Evolutionary conservation across 2,329 filamentous ascomycete species (phyloP).

Genomic region (Calonectria pseudoreteaudii): DNA sequence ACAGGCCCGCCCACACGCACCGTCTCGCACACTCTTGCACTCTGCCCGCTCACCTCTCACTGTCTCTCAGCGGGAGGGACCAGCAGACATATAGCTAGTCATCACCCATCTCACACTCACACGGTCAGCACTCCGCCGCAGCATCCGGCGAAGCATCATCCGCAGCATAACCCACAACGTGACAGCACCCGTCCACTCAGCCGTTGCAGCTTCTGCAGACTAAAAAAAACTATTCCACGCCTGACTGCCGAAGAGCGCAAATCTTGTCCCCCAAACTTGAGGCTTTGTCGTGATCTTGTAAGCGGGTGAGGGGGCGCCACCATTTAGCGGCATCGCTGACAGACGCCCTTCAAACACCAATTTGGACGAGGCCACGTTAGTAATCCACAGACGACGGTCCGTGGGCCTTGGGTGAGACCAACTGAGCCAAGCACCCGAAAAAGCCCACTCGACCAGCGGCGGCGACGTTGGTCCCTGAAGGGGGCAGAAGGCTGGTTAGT

Average conservation of each 20-base stretch:
- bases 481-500: slow-evolving; percentile 22
- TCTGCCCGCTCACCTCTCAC: slow-evolving; percentile 1
- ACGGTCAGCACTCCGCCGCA: slow-evolving; percentile 10
- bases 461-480: slow-evolving; percentile 30
- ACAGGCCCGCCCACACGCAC: slow-evolving; percentile 13
- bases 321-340: slow-evolving; percentile 27
- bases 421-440: slow-evolving; percentile 9
- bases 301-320: slow-evolving; percentile 19
- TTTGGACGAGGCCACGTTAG: slow-evolving; percentile 32
- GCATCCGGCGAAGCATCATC: slow-evolving; percentile 12
- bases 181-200: background rate
- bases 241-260: background rate
- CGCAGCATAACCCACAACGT: background rate
- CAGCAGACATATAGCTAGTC: background rate
- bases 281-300: slow-evolving; percentile 27
- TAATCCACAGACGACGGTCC: slow-evolving; percentile 13
- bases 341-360: slow-evolving; percentile 26
- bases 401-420: slow-evolving; percentile 32
- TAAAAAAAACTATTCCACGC: background rate
- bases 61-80: background rate
- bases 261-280: background rate
- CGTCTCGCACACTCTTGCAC: slow-evolving; percentile 10
- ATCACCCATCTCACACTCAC: background rate
- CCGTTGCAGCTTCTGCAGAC: background rate
- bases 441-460: slow-evolving; percentile 6